phyloP scores from a whole-genome alignment of 2,329 filamentous ascomycete genomes.

The Aplosporella prunicola region DNA sequence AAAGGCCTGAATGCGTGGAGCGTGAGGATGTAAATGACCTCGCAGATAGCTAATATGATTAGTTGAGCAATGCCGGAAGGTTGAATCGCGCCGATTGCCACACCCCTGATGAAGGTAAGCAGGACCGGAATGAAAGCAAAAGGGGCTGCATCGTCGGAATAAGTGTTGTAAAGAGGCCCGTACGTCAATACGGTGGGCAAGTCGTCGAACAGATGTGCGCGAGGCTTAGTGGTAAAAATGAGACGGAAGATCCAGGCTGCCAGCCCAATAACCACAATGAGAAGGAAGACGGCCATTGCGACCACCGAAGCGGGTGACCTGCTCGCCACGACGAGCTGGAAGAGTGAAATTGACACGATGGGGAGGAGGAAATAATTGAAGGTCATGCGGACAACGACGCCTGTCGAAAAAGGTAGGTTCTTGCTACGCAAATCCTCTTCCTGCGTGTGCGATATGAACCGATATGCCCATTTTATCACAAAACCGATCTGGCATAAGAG shows the following conservation, averaged over 20 bases:
- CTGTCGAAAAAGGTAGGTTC: constrained; percentile 69
- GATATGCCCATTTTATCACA: constrained; percentile 63
- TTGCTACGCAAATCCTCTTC: constrained; percentile 86
- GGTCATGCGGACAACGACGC: constrained; percentile 60
- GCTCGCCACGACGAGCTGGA: constrained; percentile 72
- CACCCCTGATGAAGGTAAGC: constrained; percentile 73
- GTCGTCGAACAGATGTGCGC: constrained; percentile 86
- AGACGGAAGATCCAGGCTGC: constrained; percentile 70
- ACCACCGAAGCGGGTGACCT: constrained; percentile 62
- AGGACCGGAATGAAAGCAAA: constrained; percentile 83
- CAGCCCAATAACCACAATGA: constrained; percentile 64
- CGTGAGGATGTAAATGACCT: constrained; percentile 81
- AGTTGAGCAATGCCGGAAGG: constrained; percentile 88
- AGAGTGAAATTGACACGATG: constrained; percentile 76
- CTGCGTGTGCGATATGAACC: constrained; percentile 57
- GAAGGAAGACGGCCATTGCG: constrained; percentile 62
- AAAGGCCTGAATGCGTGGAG: constrained; percentile 86
- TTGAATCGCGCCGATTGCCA: constrained; percentile 88
- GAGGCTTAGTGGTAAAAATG: constrained; percentile 70
- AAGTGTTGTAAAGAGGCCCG: constrained; percentile 93
- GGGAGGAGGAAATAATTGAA: constrained; percentile 91
- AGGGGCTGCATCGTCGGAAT: constrained; percentile 82
- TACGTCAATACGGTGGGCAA: constrained; percentile 81
- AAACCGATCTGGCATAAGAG: constrained; percentile 70
- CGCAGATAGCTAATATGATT: constrained; percentile 84